Evolutionary conservation across 2,329 filamentous ascomycete genomes (phyloP), one percentile per base, ranked within the genome.

Genomic region (Xylaria polymorpha): DNA sequence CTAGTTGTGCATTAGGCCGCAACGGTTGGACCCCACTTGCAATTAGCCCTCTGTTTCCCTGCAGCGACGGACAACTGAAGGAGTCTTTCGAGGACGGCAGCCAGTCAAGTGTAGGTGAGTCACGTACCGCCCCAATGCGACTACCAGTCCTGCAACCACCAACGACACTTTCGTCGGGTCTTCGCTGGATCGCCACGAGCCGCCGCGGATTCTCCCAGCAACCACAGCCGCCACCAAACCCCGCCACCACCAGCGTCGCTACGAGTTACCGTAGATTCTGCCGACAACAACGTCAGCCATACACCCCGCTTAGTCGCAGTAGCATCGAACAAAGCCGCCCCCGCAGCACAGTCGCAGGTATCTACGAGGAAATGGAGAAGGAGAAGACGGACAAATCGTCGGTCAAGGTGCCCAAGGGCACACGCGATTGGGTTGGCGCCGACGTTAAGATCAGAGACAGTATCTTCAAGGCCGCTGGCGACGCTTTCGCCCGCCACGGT

Each of bases 361-460:
- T 41, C 12, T 22, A 29, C 37, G 25, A 57, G 48, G 15, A 41
- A 18, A 67, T 67, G 64, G 64, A 63, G 48, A 64, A 56, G 61
- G 67, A 71, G 44, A 71, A 61, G 60, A 60, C 69, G 8, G 69
- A 71, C 41, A 71, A 67, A 46, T 58, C 67, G 10, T 58, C 67
- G n/a, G 69, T 97, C 79, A 97, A 97, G 86, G 93, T 91, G 77
- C 93, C 94, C 71, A 97, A 97, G 86, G 94, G 94, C 74, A 97
- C 94, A 73, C 92, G 93, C 79, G 94, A 97, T 80, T 97, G 91
- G 92, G 86, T 90, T 77, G 92, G 91, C 74, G 87, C 87, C 81
- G 91, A 94, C 79, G 92, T 94, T 85, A 87, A 93, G 77, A 90
- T 95, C 77, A 89, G 92, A 75, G 92, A 94, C 81, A 89, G 90